Percentiles rank a stretch among this genome's conserved stretches.
These are phyloP conservation scores for Hippophae gyantsensis DNA, from an alignment of 306 rosid species.

Conservation along the genomic window DNA sequence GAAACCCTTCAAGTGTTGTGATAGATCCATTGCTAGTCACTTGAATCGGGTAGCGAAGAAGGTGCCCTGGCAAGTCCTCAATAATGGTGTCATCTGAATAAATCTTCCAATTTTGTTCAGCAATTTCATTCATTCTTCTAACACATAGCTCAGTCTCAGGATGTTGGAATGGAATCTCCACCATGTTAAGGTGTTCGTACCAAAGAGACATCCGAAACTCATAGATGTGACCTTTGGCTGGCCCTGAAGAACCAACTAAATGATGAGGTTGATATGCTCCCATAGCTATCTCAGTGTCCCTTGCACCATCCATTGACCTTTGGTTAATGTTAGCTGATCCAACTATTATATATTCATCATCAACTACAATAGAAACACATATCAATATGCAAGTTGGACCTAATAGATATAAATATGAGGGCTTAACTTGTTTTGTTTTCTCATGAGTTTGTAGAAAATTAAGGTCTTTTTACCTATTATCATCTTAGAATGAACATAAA, in stretches of 20 bases:
- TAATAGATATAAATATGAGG: background rate
- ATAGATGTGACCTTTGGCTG: conserved; percentile 43
- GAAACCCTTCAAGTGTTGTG: conserved; percentile 16
- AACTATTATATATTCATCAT: conserved; percentile 81
- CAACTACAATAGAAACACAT: conserved; percentile 32
- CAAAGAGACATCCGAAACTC: conserved; percentile 59
- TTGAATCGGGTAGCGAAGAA: conserved; percentile 39
- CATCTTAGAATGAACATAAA: conserved; percentile 93
- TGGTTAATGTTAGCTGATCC: conserved; percentile 92
- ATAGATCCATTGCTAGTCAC: conserved; percentile 18
- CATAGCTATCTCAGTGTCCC: conserved; percentile 88
- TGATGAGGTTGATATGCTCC: conserved; percentile 73
- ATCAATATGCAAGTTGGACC: background rate
- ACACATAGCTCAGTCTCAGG: conserved; percentile 27
- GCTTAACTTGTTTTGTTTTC: background rate
- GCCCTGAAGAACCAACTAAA: conserved; percentile 15
- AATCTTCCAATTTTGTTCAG: conserved; percentile 21
- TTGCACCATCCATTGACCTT: conserved; percentile 84
- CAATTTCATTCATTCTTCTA: conserved; percentile 7
- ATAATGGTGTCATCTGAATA: conserved; percentile 8
- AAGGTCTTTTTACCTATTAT: conserved; percentile 58
- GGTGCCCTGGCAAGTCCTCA: conserved; percentile 22
- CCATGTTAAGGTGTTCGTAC: conserved; percentile 53
- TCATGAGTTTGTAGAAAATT: background rate
- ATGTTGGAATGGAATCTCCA: background rate